These are phyloP conservation scores for Amniculicola lignicola DNA, from an alignment of 495 filamentous ascomycete species.

Conservation along the genomic window DNA sequence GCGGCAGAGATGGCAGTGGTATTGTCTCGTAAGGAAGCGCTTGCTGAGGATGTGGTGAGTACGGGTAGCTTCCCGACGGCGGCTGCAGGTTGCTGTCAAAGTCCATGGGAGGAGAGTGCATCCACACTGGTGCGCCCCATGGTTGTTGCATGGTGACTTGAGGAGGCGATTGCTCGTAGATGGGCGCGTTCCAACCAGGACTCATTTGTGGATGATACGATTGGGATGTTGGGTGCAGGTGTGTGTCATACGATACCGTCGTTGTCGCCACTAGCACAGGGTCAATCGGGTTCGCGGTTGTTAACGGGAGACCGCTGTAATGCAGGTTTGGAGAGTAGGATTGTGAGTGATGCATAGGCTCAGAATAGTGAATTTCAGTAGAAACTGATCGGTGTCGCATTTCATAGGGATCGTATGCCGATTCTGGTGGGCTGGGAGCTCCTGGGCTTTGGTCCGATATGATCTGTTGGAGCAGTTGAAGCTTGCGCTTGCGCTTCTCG, in stretches of 20 bases:
- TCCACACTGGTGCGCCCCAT: slow-evolving; percentile 19
- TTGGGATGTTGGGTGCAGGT: slow-evolving; percentile 8
- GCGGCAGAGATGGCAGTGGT: slow-evolving; percentile 10
- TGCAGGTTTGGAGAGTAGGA: neutral
- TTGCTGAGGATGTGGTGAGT: slow-evolving; percentile 8
- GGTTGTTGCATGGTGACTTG: neutral
- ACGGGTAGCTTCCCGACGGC: neutral
- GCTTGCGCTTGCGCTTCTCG: slow-evolving; percentile 30
- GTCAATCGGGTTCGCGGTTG: slow-evolving; percentile 1
- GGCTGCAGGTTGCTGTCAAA: neutral
- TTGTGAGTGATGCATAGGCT: neutral
- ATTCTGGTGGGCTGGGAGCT: neutral
- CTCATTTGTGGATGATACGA: slow-evolving; percentile 2
- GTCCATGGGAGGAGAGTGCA: slow-evolving; percentile 14
- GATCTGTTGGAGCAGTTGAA: slow-evolving; percentile 27
- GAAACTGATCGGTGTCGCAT: neutral
- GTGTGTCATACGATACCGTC: slow-evolving; percentile 7
- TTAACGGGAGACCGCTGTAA: slow-evolving; percentile 2
- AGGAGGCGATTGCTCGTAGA: slow-evolving; percentile 3
- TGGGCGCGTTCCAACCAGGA: slow-evolving; percentile 4
- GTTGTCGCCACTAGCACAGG: slow-evolving; percentile 2
- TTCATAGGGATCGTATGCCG: neutral
- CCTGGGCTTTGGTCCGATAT: slow-evolving; percentile 1
- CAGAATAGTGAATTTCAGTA: slow-evolving; percentile 1
- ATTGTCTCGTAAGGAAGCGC: slow-evolving; percentile 7